Evolutionary conservation across 1,139 yeast genomes (phyloP), one percentile per base, ranked within the genome.

Genomic region (Suhomyces guaymorum): DNA sequence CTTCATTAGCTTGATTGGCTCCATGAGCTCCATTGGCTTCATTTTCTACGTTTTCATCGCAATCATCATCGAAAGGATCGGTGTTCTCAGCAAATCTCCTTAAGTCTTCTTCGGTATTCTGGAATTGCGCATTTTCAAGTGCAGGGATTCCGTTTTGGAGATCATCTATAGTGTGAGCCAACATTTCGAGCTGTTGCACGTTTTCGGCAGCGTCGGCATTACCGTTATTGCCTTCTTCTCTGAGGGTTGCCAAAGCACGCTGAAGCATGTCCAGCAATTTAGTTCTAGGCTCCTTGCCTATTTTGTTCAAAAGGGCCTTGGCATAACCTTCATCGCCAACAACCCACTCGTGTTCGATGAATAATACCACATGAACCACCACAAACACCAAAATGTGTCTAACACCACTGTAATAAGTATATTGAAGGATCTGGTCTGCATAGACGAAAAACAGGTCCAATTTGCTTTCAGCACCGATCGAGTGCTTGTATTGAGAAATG

Each of bases 261-360:
- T 42, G 43, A 8, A 40, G 28, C 43, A 40, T 37, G 13, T 40
- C 43, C 28, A 32, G 59, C 42, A 70, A 56, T 33, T 59, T 64
- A 1, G 71, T 58, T 28, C 73, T 62, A 30, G 74, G 77, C 42
- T 75, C 81, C 26, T 72, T 70, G 4, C 89, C 89, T 31, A 82
- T 72, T 40, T 70, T 73, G 40, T 67, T 74, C 35, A 70, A 52
- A 15, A 82, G 61, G 50, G 81, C 62, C 51, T 75, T 79, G 25
- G 66, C 56, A 52, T 80, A 82, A 0, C 86, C 86, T 30, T 79
- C 79, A 52, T 83, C 92, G 35, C 80, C 63, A 1, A 77, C 75
- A n/a, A 83, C 82, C 78, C 84, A 79, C 49, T 82, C 89, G 51
- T 80, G 83, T 42, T 75, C 80, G 26, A 79, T 65, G 50, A 77